Conservation (phyloP, 2,329 filamentous ascomycete species). For the Gremmenia infestans region DNA sequence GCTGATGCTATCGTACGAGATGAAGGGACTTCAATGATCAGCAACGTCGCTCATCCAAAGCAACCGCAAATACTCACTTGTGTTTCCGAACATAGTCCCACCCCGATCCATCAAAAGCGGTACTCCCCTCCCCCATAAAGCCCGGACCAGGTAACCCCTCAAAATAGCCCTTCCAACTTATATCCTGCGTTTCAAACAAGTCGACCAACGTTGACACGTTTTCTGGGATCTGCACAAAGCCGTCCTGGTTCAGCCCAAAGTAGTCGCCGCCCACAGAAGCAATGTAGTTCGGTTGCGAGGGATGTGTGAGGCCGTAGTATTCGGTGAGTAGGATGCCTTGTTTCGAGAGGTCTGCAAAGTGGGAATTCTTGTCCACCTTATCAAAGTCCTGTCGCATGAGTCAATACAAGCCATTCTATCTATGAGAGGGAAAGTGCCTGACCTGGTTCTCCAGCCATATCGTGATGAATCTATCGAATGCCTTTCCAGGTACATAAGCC, state of each 20-base stretch:
- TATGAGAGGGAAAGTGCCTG: neutral
- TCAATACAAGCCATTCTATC: neutral
- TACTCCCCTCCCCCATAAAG: slow-evolving; percentile 41
- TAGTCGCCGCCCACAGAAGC: slow-evolving; percentile 43
- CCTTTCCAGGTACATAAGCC: slow-evolving; percentile 40
- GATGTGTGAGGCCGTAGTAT: slow-evolving; percentile 44
- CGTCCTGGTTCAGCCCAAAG: slow-evolving; percentile 45
- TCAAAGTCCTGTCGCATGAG: slow-evolving; percentile 36
- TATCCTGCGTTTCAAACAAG: slow-evolving; percentile 37
- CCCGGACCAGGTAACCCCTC: slow-evolving; percentile 43
- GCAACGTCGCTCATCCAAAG: neutral
- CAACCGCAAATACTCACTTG: slow-evolving; percentile 21
- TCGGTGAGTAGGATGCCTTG: slow-evolving; percentile 41
- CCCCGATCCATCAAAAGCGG: slow-evolving; percentile 28
- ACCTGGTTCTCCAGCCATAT: slow-evolving; percentile 61
- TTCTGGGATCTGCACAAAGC: slow-evolving; percentile 37
- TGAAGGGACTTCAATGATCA: slow-evolving; percentile 29
- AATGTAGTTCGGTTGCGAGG: slow-evolving; percentile 44
- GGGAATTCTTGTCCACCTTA: slow-evolving; percentile 36
- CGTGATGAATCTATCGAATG: slow-evolving; percentile 54
- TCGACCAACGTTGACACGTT: slow-evolving; percentile 45
- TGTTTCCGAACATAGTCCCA: slow-evolving; percentile 34
- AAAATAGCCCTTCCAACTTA: slow-evolving; percentile 43
- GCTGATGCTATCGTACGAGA: slow-evolving; percentile 52
- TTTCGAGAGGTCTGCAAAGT: slow-evolving; percentile 37